Evolutionary conservation across 2,329 filamentous ascomycete genomes (phyloP), one percentile per base, ranked within the genome.

Genomic region (Lasiodiplodia theobromae): DNA sequence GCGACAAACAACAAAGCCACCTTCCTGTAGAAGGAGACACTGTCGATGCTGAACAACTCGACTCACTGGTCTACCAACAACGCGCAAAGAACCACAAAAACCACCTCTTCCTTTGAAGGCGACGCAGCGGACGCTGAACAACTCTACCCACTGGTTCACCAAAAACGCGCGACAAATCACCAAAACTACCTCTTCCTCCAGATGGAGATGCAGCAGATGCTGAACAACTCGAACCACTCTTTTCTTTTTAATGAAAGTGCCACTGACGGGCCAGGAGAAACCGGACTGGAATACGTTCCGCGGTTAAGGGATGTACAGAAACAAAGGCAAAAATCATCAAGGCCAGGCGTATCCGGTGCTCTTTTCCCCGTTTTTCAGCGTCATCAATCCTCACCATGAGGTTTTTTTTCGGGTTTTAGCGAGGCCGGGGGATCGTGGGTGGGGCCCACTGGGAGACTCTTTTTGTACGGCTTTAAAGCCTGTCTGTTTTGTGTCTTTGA

Each of bases 361-460:
- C 60, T 64, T 64, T 64, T 38, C 38, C 44, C 47, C 60, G 3
- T 21, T 28, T 60, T 18, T 47, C 4, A 34, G n/a, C 23, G 31
- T 10, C 21, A 6, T 38, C 58, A 34, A n/a, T 8, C n/a, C 23
- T 11, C 21, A 31, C 44, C n/a, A n/a, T 47, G 44, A 16, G 47
- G 23, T 60, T 47, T 60, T 47, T 60, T 47, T 25, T 10, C 23
- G 60, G 25, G 40, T 64, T 63, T 64, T 64, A 28, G 37, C 60
- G 60, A 64, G 60, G 8, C 60, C 47, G 47, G 44, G n/a, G 44
- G 60, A 37, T 25, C 10, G 21, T 44, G 56, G 37, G 23, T 44
- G 56, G 37, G 38, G 18, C 28, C 52, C 52, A 53, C 51, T 53
- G 12, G 23, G 23, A 28, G 51, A n/a, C 44, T 47, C 14, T 25